phyloP scores from a whole-genome alignment of 129 eudicot genomes.

The Flaveria trinervia region DNA sequence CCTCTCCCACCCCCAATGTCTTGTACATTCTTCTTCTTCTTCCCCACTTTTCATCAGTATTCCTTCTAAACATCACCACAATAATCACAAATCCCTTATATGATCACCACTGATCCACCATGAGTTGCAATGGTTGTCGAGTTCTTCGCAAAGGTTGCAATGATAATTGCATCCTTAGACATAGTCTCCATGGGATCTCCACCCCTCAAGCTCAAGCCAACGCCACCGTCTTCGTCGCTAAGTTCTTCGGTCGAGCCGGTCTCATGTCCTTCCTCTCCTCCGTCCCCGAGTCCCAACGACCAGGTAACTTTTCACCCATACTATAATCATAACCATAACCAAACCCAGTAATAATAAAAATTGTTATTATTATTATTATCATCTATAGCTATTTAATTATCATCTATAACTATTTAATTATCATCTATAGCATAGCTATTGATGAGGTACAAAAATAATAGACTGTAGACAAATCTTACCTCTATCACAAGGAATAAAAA shows the following conservation, averaged over 20 bases:
- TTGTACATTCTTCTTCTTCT: constrained; percentile 16
- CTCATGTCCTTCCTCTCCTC: constrained; percentile 72
- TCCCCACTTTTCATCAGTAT: constrained; percentile 37
- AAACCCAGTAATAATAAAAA: too few species aligned
- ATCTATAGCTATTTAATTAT: too few species aligned
- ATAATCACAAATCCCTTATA: constrained; percentile 15
- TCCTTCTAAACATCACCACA: constrained; percentile 23
- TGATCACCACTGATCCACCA: constrained; percentile 23
- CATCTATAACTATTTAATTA: too few species aligned
- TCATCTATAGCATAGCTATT: too few species aligned
- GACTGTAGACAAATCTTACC: too few species aligned
- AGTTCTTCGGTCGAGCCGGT: constrained; percentile 89
- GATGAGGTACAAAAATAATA: too few species aligned
- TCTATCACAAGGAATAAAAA: too few species aligned
- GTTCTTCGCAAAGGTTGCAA: constrained; percentile 83
- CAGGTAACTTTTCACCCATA: constrained; percentile 40
- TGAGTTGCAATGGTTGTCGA: constrained; percentile 92
- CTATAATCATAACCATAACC: too few species aligned
- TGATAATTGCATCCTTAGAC: constrained; percentile 75
- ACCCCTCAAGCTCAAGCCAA: constrained; percentile 75
- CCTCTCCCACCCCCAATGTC: constrained; percentile 31
- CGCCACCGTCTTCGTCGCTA: constrained; percentile 87
- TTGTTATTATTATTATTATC: too few species aligned
- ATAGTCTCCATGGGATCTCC: constrained; percentile 55
- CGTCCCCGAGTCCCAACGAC: constrained; percentile 68